A percentile compares a stretch with the other conserved stretches of the same genome.
Evolutionary conservation across 2,329 filamentous ascomycete genomes (phyloP).

Genomic region (Colletotrichum orchidophilum): DNA sequence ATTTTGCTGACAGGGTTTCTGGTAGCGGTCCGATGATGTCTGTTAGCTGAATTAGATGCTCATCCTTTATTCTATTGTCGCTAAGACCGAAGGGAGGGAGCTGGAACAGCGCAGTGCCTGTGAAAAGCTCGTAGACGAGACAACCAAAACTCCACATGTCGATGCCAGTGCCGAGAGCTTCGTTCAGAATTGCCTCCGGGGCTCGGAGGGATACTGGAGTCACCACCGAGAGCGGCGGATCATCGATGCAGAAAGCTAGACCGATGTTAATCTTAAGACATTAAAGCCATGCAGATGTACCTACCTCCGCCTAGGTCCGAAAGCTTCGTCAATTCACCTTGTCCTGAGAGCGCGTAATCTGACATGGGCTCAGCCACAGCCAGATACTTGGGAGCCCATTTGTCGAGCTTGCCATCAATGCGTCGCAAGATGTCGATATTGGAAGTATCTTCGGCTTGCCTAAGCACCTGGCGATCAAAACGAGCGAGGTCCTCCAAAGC

Average conservation of each 20-base stretch:
- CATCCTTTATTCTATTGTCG: conserved; percentile 24
- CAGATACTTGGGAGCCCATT: conserved; percentile 23
- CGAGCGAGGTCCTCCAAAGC: not conserved
- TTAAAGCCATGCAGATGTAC: not conserved
- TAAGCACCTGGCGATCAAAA: not conserved
- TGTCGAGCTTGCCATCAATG: conserved; percentile 7
- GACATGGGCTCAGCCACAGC: not conserved
- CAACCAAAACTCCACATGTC: conserved; percentile 39
- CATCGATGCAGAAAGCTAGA: conserved; percentile 6
- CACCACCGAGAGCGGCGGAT: not conserved
- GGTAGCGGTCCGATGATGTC: conserved; percentile 34
- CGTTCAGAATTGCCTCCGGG: not conserved
- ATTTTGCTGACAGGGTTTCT: conserved; percentile 24
- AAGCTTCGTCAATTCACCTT: not conserved
- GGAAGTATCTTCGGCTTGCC: not conserved
- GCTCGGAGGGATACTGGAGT: conserved; percentile 3
- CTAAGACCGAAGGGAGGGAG: not conserved
- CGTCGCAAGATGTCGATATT: not conserved
- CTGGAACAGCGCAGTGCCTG: conserved; percentile 29
- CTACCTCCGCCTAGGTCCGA: conserved; percentile 19
- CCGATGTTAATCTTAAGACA: too few relatives aligned
- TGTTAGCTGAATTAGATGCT: conserved; percentile 33
- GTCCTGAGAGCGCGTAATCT: not conserved
- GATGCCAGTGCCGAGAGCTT: conserved; percentile 12
- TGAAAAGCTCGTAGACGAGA: conserved; percentile 34